Percentiles rank a stretch among this genome's conserved stretches.
These are phyloP conservation scores for Podochytrium sp. DNA, from an alignment of 192 early-diverging fungal genomes.

Conservation along the genomic window DNA sequence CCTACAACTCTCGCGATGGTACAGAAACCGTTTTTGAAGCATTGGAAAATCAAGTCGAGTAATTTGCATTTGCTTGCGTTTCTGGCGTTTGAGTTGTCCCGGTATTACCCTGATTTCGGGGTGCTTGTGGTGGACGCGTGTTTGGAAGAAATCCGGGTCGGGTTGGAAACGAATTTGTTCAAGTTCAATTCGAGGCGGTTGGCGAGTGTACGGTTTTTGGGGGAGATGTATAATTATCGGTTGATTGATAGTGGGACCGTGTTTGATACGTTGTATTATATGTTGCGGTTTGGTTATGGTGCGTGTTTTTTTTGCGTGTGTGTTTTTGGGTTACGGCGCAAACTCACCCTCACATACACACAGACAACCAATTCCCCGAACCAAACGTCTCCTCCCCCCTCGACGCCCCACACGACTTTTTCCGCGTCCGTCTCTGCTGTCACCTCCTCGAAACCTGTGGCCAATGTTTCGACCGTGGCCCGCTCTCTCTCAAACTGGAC, in stretches of 20 bases:
- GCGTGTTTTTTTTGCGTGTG: conserved; percentile 16
- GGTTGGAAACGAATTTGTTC: conserved; percentile 89
- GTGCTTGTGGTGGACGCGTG: conserved; percentile 84
- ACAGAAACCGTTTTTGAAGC: conserved; percentile 80
- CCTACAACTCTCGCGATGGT: conserved; percentile 59
- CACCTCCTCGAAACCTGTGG: conserved; percentile 89
- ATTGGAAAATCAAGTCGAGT: conserved; percentile 92
- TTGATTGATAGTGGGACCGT: conserved; percentile 79
- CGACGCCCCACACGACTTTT: conserved; percentile 87
- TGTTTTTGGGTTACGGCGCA: not conserved
- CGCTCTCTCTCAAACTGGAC: conserved; percentile 67
- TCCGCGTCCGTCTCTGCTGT: conserved; percentile 87
- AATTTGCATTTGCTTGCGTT: conserved; percentile 85
- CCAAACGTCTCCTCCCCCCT: conserved; percentile 59
- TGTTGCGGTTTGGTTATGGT: conserved; percentile 87
- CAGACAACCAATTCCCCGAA: conserved; percentile 59
- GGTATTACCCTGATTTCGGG: conserved; percentile 86
- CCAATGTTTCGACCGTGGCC: conserved; percentile 73
- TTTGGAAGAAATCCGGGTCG: conserved; percentile 86
- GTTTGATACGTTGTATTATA: conserved; percentile 83
- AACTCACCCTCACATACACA: no score
- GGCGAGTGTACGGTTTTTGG: conserved; percentile 79
- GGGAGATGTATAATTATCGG: conserved; percentile 90
- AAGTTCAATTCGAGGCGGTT: conserved; percentile 91
- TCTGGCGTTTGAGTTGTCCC: conserved; percentile 74